Base-by-base conservation (phyloP, 2,329 filamentous ascomycete species). In the Fusarium tjaetaba region DNA sequence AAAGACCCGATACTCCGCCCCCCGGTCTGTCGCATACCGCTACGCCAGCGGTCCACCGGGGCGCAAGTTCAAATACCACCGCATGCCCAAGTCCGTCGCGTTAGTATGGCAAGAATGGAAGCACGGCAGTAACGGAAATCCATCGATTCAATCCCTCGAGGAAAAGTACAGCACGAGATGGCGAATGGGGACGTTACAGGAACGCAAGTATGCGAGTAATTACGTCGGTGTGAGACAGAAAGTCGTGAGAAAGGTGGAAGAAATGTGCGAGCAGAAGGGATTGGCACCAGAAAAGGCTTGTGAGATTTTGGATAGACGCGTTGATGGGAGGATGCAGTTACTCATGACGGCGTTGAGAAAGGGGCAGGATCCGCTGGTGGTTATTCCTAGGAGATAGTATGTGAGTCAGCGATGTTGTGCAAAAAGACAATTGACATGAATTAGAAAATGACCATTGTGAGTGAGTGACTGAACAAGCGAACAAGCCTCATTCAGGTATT, bases 141-240 rank as follows among this genome's bases (percentile, higher is more conserved):
- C 60, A 0, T 32, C 77, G 0, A 76, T 80, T 7, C 75, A 74
- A 26, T 36, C 41, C 7, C 73, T 80, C 0, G 78, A 80, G 42
- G 30, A 45, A 4, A 36, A 42, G 11, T 73, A 76, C 39, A 76
- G 72, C 7, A 78, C 76, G 0, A 52, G 56, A 0, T 79, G 78
- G 78, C 67, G 78, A 2, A 41, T 61, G 16, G 78, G 78, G 0
- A 59, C 45, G 0, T 18, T 70, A 2, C 63, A 61, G 20, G 76
- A 78, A 20, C 45, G 72, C 2, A 80, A 78, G 48, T 79, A 78
- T 26, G 76, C 66, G 11, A 76, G 77, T 11, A 80, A 79, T 8
- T 80, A 78, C 10, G 71, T 80, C 2, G 68, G 72, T 2, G 70
- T 73, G n/a, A 46, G 78, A 7, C 71, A 72, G 11, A 74, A 74